phyloP scores from a whole-genome alignment of 2,329 filamentous ascomycete species.

The Botryotinia calthae region DNA sequence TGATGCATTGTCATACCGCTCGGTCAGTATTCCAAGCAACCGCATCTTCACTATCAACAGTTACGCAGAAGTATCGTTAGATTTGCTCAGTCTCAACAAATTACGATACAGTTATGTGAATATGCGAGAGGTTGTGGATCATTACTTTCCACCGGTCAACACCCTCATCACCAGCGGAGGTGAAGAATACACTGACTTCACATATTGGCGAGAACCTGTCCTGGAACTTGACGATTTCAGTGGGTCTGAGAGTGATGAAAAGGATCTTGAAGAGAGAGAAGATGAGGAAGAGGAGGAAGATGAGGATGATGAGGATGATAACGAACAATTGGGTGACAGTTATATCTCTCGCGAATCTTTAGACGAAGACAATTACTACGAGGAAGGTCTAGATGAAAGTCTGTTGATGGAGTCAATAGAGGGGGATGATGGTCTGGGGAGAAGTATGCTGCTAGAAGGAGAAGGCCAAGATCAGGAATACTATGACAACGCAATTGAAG shows the following conservation, averaged over 20 bases:
- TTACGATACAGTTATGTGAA: slow-evolving; percentile 96
- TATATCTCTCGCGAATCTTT: slow-evolving; percentile 54
- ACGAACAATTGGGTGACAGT: slow-evolving; percentile 53
- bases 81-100: slow-evolving; percentile 86
- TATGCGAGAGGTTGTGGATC: slow-evolving; percentile 95
- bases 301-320: slow-evolving; percentile 49
- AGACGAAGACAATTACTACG: slow-evolving; percentile 45
- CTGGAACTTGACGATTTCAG: slow-evolving; percentile 87
- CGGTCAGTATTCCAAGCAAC: slow-evolving; percentile 89
- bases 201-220: slow-evolving; percentile 86
- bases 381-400: slow-evolving; percentile 36
- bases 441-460: slow-evolving; percentile 36
- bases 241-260: slow-evolving; percentile 68
- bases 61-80: slow-evolving; percentile 90
- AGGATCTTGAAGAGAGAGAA: slow-evolving; percentile 54
- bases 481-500: slow-evolving; percentile 16
- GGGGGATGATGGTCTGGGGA: slow-evolving; percentile 32
- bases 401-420: slow-evolving; percentile 32
- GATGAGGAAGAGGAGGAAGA: slow-evolving; percentile 49
- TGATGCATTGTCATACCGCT: slow-evolving; percentile 92
- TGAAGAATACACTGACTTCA: slow-evolving; percentile 95
- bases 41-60: slow-evolving; percentile 99
- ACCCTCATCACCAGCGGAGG: slow-evolving; percentile 84
- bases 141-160: slow-evolving; percentile 93
- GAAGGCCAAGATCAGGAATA: slow-evolving; percentile 30